Evolutionary conservation across 164 flowering plant species (phyloP).

Genomic region (Cinnamomum micranthum): DNA sequence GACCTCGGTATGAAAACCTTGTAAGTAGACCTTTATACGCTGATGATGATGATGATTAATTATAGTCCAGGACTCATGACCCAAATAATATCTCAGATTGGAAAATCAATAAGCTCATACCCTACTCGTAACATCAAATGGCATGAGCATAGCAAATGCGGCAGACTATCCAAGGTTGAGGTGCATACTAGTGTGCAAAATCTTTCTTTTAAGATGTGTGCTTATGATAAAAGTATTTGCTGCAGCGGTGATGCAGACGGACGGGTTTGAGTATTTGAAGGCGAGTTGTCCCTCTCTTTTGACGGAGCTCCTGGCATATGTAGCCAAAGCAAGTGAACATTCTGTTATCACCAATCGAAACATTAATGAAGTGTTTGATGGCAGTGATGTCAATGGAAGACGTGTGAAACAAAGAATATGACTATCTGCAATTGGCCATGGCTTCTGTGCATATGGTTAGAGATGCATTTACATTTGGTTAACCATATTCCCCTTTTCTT

Average conservation of each 20-base stretch:
- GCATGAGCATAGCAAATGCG: background rate
- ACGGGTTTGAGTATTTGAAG: conserved; percentile 71
- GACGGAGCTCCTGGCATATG: conserved; percentile 69
- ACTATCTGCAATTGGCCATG: background rate
- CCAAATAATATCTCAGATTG: too few relatives aligned
- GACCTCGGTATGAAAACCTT: too few relatives aligned
- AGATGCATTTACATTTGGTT: background rate
- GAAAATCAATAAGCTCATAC: too few relatives aligned
- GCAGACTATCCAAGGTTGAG: background rate
- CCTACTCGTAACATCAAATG: background rate
- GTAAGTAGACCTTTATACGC: too few relatives aligned
- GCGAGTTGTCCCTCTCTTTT: conserved; percentile 68
- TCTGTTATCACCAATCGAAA: conserved; percentile 32
- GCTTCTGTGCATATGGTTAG: background rate
- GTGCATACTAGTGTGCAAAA: background rate
- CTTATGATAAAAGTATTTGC: background rate
- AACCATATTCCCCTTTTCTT: background rate
- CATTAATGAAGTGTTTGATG: conserved; percentile 55
- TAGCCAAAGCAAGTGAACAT: conserved; percentile 57
- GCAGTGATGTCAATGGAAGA: conserved; percentile 67
- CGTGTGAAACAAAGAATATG: conserved; percentile 77
- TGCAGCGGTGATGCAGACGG: conserved; percentile 89
- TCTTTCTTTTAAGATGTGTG: background rate
- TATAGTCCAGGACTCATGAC: too few relatives aligned
- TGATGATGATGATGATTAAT: too few relatives aligned